phyloP scores from a whole-genome alignment of 2,329 filamentous ascomycete species.

The Phialophora chinensis region DNA sequence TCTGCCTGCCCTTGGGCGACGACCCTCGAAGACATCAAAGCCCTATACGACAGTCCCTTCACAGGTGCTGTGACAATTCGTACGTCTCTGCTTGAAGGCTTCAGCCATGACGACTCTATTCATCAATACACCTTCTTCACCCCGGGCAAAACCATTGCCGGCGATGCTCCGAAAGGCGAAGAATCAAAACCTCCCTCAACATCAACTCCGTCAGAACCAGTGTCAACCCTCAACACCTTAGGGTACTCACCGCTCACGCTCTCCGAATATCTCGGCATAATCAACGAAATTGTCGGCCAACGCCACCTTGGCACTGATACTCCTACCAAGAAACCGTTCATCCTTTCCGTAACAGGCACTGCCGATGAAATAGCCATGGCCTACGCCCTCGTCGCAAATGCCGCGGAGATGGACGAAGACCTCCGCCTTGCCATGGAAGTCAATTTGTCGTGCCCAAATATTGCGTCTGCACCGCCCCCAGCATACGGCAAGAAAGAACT shows the following conservation, averaged over 20 bases:
- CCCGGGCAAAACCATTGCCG: slow-evolving; percentile 34
- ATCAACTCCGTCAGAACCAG: slow-evolving; percentile 15
- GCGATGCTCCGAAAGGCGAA: slow-evolving; percentile 28
- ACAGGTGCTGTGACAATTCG: slow-evolving; percentile 78
- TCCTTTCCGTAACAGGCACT: slow-evolving; percentile 73
- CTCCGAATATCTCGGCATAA: slow-evolving; percentile 62
- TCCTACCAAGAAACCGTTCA: slow-evolving; percentile 55
- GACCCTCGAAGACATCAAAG: slow-evolving; percentile 63
- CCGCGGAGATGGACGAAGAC: slow-evolving; percentile 47
- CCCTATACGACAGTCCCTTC: slow-evolving; percentile 64
- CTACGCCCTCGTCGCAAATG: slow-evolving; percentile 57
- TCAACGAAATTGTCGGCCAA: slow-evolving; percentile 54
- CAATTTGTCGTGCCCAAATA: slow-evolving; percentile 81
- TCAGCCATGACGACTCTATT: slow-evolving; percentile 63
- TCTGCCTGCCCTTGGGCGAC: slow-evolving; percentile 79
- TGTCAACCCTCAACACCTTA: slow-evolving; percentile 66
- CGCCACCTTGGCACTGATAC: slow-evolving; percentile 39
- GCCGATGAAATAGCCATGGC: slow-evolving; percentile 63
- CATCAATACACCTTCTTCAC: slow-evolving; percentile 58
- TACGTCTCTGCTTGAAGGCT: slow-evolving; percentile 68
- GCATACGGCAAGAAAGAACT: slow-evolving; percentile 67
- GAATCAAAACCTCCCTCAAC: slow-evolving; percentile 28
- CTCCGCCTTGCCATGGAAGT: slow-evolving; percentile 72
- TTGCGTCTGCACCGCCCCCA: slow-evolving; percentile 69
- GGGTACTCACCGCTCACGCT: slow-evolving; percentile 74